Conservation (phyloP, 1,284 basidiomycete species). For the Amylostereum chailletii region DNA sequence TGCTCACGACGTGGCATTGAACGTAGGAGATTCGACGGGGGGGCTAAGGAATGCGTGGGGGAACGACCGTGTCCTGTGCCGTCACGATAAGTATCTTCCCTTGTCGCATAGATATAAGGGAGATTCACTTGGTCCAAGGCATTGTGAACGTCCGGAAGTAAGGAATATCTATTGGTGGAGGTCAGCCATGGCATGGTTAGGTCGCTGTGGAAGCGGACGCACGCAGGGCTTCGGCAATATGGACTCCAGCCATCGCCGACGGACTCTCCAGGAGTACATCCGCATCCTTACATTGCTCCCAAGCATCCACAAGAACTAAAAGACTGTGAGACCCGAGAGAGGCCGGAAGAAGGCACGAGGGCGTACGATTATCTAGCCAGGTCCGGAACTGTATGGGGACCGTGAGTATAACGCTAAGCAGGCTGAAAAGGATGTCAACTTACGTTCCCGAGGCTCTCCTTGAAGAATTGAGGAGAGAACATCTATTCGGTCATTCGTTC, state of each 20-base stretch:
- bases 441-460: constrained; percentile 54
- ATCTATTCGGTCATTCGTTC: constrained; percentile 34
- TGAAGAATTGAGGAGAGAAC: constrained; percentile 80
- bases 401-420: not conserved
- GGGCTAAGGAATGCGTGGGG: constrained; percentile 56
- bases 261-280: constrained; percentile 71
- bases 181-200: constrained; percentile 1
- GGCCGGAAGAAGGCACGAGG: not conserved
- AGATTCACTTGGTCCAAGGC: constrained; percentile 47
- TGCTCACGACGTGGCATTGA: constrained; percentile 45
- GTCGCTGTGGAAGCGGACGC: constrained; percentile 14
- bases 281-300: constrained; percentile 64
- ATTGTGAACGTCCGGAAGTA: constrained; percentile 74
- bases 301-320: constrained; percentile 57
- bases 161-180: constrained; percentile 33
- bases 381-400: constrained; percentile 43
- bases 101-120: not conserved
- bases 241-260: constrained; percentile 73
- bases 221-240: constrained; percentile 75
- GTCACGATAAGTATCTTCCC: constrained; percentile 7
- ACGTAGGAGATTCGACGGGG: constrained; percentile 41
- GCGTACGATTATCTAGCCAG: constrained; percentile 68
- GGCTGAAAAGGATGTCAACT: constrained; percentile 12
- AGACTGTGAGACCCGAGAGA: constrained; percentile 1
- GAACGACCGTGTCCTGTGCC: constrained; percentile 47